Evolutionary conservation across 2,329 filamentous ascomycete species (phyloP), one percentile per base, ranked within the genome.

Genomic region (Hymenoscyphus albidus): DNA sequence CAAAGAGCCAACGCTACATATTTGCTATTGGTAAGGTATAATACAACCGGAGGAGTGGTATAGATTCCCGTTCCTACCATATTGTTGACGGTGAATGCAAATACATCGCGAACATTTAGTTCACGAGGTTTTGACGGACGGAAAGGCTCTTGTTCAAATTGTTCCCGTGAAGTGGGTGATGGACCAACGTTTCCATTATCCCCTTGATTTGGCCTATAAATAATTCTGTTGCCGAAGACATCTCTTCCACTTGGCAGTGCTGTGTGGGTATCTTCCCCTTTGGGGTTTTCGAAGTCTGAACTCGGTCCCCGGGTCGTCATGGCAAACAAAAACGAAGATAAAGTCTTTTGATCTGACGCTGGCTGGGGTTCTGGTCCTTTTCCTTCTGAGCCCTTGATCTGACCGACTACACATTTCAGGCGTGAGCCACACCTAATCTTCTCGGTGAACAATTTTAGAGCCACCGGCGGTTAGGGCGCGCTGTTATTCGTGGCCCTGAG

Each of bases 1-100:
- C 80, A 81, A 65, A 81, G 76, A 32, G 78, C 72, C 10, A 81
- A 66, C n/a, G 78, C 75, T 16, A 78, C 70, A 2, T 76, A 78
- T 60, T 67, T 71, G 12, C 65, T 64, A 3, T 67, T 62, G 27
- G 62, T 63, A 18, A 65, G 63, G 35, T 63, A 4, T 44, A 71
- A 39, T 13, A 71, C 69, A 44, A 61, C 27, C 2, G 62, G 35
- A 9, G 69, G 69, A 44, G 70, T 66, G 39, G 66, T 67, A 54
- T 67, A 71, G 12, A 71, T 64, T 6, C 69, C 69, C 12, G 69
- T 70, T 18, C 69, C 69, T 16, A 71, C 66, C 69, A 71, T 71
- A 56, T 70, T 70, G 42, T 67, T 70, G 16, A 71, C 44, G 22
- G 70, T 70, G 18, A 71, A 60, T 16, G 60, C n/a, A 42, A 5